Evolutionary conservation across 2,329 filamentous ascomycete genomes (phyloP).

Genomic region (Gliomastix tumulicola): DNA sequence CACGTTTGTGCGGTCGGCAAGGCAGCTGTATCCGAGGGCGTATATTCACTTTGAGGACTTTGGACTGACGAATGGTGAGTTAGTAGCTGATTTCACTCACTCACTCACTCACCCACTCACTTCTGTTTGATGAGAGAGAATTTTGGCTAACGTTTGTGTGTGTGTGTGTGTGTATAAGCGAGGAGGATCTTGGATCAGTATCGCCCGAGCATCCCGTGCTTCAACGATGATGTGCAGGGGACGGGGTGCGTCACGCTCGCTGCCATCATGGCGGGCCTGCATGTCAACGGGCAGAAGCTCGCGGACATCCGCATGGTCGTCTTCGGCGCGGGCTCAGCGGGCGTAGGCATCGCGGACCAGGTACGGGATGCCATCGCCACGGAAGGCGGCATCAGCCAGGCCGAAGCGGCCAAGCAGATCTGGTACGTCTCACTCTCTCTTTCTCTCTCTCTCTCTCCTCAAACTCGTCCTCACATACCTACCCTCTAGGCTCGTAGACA

Average conservation of each 20-base stretch:
- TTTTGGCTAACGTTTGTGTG: background rate
- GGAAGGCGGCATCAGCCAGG: conserved; percentile 56
- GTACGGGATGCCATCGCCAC: conserved; percentile 71
- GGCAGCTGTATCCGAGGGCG: conserved; percentile 67
- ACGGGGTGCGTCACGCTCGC: conserved; percentile 84
- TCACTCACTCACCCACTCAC: background rate
- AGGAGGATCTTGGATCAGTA: conserved; percentile 72
- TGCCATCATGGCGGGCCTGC: conserved; percentile 69
- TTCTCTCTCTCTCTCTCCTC: background rate
- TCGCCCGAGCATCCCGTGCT: conserved; percentile 67
- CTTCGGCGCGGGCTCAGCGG: conserved; percentile 77
- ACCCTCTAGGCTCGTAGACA: conserved; percentile 64
- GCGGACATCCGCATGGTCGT: conserved; percentile 64
- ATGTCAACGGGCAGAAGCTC: conserved; percentile 60
- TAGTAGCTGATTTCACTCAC: no score
- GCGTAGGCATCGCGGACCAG: conserved; percentile 81
- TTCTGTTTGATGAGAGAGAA: background rate
- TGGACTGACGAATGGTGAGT: conserved; percentile 60
- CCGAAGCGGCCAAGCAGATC: conserved; percentile 74
- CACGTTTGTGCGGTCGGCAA: conserved; percentile 61
- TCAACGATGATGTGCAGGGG: conserved; percentile 88
- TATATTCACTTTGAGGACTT: conserved; percentile 92
- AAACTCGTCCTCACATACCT: background rate
- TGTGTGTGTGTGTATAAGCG: no score
- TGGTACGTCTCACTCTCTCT: conserved; percentile 43